Conservation (phyloP, 805 yeast genomes). For the Suhomyces canberraensis region DNA sequence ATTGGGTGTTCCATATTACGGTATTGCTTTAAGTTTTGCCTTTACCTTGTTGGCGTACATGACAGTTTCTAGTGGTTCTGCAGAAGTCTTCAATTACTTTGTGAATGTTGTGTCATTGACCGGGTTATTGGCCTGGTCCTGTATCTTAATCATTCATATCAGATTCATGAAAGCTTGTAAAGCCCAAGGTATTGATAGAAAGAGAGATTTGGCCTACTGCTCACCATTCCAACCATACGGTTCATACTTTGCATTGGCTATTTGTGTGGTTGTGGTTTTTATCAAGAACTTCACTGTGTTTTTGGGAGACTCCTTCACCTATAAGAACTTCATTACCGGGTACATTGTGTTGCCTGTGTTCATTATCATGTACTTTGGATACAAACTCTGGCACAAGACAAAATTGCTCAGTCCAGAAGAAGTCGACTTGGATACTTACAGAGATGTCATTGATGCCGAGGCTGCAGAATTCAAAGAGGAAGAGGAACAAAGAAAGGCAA, state of each 20-base stretch:
- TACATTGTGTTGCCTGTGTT: constrained; percentile 73
- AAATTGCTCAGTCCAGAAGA: constrained; percentile 49
- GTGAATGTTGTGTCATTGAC: constrained; percentile 76
- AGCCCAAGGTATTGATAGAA: constrained; percentile 63
- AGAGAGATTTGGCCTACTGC: constrained; percentile 48
- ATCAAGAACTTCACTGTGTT: constrained; percentile 74
- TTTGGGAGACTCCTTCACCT: constrained; percentile 52
- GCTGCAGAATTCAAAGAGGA: constrained; percentile 27
- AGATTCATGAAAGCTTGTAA: constrained; percentile 61
- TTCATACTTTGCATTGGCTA: constrained; percentile 51
- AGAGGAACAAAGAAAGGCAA: constrained; percentile 23
- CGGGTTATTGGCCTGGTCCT: constrained; percentile 72
- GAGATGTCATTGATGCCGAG: constrained; percentile 51
- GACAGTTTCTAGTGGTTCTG: constrained; percentile 57
- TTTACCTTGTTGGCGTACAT: constrained; percentile 70
- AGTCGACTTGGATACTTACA: constrained; percentile 58
- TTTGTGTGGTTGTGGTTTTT: constrained; percentile 54
- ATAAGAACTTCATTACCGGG: constrained; percentile 70
- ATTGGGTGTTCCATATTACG: constrained; percentile 67
- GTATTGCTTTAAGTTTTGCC: constrained; percentile 46
- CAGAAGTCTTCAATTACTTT: constrained; percentile 61
- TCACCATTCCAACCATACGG: constrained; percentile 74
- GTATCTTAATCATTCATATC: constrained; percentile 65
- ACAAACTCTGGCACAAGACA: constrained; percentile 54
- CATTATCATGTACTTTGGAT: constrained; percentile 52